phyloP scores from a whole-genome alignment of 139 green algal genomes.

The Desmodesmus armatus region DNA sequence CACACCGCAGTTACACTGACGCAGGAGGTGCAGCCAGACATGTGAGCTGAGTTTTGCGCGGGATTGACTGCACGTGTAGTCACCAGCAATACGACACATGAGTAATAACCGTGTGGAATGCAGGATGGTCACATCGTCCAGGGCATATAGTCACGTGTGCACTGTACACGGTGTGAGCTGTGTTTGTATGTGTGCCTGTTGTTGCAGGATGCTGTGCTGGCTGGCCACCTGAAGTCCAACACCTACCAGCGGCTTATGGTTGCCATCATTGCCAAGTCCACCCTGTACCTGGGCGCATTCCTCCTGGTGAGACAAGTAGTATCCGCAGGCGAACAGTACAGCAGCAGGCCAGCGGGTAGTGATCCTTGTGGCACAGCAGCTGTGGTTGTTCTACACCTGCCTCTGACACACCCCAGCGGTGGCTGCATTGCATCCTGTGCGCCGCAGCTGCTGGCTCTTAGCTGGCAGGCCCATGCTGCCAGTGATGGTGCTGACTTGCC shows the following conservation, averaged over 20 bases:
- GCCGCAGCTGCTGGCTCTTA: too few species aligned
- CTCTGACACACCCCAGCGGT: neutral
- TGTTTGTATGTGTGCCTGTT: neutral
- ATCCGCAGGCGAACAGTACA: neutral
- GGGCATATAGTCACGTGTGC: too few species aligned
- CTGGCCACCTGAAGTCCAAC: conserved; percentile 56
- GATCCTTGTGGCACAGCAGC: neutral
- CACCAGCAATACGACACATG: neutral
- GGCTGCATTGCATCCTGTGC: too few species aligned
- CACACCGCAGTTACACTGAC: too few species aligned
- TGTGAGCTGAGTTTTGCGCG: neutral
- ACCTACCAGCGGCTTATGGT: conserved; percentile 72
- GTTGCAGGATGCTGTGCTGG: conserved; percentile 57
- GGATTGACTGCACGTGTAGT: neutral
- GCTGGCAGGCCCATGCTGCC: too few species aligned
- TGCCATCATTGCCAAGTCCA: conserved; percentile 52
- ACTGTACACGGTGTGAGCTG: too few species aligned
- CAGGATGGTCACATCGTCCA: too few species aligned
- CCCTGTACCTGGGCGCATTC: conserved; percentile 45
- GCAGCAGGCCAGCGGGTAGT: neutral
- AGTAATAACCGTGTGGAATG: too few species aligned
- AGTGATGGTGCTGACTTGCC: too few species aligned
- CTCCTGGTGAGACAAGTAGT: neutral
- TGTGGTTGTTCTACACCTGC: neutral
- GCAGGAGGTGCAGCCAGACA: too few species aligned